Evolutionary conservation across 768 basidiomycete genomes (phyloP), one percentile per base, ranked within the genome.

Genomic region (Dentipellis sp.): DNA sequence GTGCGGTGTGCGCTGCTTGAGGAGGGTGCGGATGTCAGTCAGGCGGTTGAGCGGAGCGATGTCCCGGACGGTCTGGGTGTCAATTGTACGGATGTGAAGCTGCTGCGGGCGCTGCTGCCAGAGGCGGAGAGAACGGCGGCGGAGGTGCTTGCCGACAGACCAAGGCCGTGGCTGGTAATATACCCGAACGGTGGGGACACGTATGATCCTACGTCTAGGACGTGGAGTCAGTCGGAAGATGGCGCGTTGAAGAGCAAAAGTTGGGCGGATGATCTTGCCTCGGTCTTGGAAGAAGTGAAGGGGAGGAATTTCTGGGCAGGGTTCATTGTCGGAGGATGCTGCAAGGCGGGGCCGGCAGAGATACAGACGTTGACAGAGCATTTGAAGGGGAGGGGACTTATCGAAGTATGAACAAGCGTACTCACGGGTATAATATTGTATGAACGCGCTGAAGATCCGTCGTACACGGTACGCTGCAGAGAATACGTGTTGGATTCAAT

Each of bases 161-260:
- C 39, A 29, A 66, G 61, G 59, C 79, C 79, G 7, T 83, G 76
- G 72, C 69, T 91, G 10, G 75, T 89, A 5, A 59, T 91, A 21
- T 88, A 90, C 63, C 88, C 90, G 5, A 88, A 90, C 61, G 82
- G 83, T 7, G 82, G 81, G 37, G 76, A 79, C 49, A 64, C 72
- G 0, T 88, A 82, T 62, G 76, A 84, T 64, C 64, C 72, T 12
- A 58, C 65, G 22, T 72, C 72, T 6, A 67, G 73, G 54, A 70
- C 70, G 16, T 87, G 84, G 82, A 47, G 59, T 48, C 12, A 54
- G 21, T 42, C 19, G 29, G 51, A 50, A 22, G 53, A 29, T 16
- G 34, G 48, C 29, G 61, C 35, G 39, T 52, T 38, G 55, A 62
- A 63, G 42, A 65, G 59, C 52, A 58, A 64, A 2, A 45, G 50